Evolutionary conservation across 1,139 yeast species (phyloP), one percentile per base, ranked within the genome.

Genomic region (Kazachstania sp.): DNA sequence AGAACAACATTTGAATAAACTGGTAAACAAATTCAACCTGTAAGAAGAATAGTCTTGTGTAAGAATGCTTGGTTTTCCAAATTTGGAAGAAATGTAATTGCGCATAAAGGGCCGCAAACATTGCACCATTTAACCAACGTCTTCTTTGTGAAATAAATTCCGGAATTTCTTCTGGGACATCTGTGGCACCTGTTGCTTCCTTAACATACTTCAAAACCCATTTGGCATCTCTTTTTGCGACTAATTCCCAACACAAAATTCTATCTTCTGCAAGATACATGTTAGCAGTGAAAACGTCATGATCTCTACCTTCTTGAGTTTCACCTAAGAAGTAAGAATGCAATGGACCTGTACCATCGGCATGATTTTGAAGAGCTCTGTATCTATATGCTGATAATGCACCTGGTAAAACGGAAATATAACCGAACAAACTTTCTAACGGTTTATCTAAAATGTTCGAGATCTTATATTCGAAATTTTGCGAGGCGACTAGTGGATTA

Each of bases 231-330:
- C 73, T 77, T 61, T 92, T 90, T 5, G 97, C 95, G 12, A 92
- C 94, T 48, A 92, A 73, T 66, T 92, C 98, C 97, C 97, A 92
- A 68, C 97, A 92, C 54, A 92, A 70, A 57, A 92, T 90, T 71
- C 98, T 83, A 68, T 92, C 98, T 69, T 92, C 98, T 0, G 98
- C 98, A 50, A 92, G 72, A 62, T 92, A 92, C 97, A 92, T 92
- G 65, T 92, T 92, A 3, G 97, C 95, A 44, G 94, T 88, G 61
- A 92, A 92, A 49, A 92, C 90, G 58, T 87, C 94, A 37, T 80
- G 74, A 43, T 73, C 71, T 37, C 72, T 69, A n/a, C 74, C 76
- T 29, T 70, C 71, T 50, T 73, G 75, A 41, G 79, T 78, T 65
- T 90, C 97, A 42, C 97, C 97, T 64, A 86, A 83, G 70, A 90